A percentile compares a stretch with the other conserved stretches of the same genome.
These are phyloP conservation scores for Lecanoromycetidae sp. DNA, from an alignment of 2,329 filamentous ascomycete genomes.

Conservation along the genomic window DNA sequence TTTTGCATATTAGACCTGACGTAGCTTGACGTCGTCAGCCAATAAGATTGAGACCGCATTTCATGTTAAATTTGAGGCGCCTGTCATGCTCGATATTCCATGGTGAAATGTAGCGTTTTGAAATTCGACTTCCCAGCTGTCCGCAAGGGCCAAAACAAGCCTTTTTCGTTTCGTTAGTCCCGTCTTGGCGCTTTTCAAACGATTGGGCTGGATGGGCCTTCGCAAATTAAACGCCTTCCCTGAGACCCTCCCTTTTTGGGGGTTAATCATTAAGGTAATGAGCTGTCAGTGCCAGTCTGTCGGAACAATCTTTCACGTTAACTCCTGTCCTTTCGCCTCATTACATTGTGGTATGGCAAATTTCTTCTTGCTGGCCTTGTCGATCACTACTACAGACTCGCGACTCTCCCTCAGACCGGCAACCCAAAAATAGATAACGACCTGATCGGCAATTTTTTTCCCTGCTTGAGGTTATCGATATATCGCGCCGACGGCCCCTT, in stretches of 20 bases:
- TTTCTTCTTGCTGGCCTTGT: background rate
- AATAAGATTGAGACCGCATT: no score
- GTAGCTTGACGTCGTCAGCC: no score
- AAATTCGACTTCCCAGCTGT: no score
- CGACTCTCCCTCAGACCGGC: background rate
- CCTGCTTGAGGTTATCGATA: background rate
- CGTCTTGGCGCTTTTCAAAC: background rate
- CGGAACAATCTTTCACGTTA: no score
- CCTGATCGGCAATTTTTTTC: conserved; percentile 1
- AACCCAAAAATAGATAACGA: background rate
- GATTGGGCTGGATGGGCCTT: background rate
- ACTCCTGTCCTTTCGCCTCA: background rate
- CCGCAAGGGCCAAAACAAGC: background rate
- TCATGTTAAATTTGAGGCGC: no score
- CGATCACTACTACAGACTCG: background rate
- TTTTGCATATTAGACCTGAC: no score
- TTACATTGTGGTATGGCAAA: background rate
- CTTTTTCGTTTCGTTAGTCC: background rate
- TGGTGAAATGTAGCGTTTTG: no score
- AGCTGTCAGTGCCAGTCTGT: no score
- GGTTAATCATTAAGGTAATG: background rate
- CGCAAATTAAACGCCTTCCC: conserved; percentile 1
- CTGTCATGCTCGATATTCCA: no score
- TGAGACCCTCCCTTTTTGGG: conserved; percentile 6
- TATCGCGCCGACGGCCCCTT: background rate